Conservation (phyloP, 768 basidiomycete species). For the Erythrobasidium yunnanense region DNA sequence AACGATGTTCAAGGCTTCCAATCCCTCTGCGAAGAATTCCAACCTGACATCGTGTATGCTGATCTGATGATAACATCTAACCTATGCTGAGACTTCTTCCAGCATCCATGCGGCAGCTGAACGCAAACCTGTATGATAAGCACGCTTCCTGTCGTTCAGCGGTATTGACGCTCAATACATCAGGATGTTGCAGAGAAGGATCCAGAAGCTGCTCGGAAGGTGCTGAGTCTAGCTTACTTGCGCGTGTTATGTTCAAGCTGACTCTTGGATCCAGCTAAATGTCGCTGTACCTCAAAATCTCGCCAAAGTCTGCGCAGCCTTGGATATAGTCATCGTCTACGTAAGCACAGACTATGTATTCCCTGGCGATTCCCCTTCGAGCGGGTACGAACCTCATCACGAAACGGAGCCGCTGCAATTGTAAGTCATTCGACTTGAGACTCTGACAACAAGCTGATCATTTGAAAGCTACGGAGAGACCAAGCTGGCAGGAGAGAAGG, state of each 20-base stretch:
- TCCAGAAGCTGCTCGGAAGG: slow-evolving; percentile 28
- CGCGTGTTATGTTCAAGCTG: neutral
- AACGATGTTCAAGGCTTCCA: neutral
- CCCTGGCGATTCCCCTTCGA: slow-evolving; percentile 65
- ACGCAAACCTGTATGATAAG: slow-evolving; percentile 23
- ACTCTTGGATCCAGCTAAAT: slow-evolving; percentile 54
- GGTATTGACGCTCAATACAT: neutral
- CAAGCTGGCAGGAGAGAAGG: slow-evolving; percentile 76
- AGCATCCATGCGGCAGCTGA: slow-evolving; percentile 26
- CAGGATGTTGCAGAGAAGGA: slow-evolving; percentile 24
- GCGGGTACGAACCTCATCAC: slow-evolving; percentile 57
- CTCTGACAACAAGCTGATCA: neutral
- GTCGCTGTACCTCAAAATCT: slow-evolving; percentile 62
- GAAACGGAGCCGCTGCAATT: slow-evolving; percentile 71
- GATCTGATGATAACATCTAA: neutral
- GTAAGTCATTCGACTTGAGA: neutral
- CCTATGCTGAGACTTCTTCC: neutral
- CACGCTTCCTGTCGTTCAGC: too few species aligned
- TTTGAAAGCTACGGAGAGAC: slow-evolving; percentile 58
- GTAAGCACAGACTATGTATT: slow-evolving; percentile 90
- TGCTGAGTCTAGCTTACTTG: neutral
- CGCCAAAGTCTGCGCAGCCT: slow-evolving; percentile 53
- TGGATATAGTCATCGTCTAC: slow-evolving; percentile 66
- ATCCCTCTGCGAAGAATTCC: neutral
- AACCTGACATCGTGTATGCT: slow-evolving; percentile 17